Evolutionary conservation across 805 yeast genomes (phyloP), one percentile per base, ranked within the genome.

Genomic region (Kodamaea hsintzibuensis): DNA sequence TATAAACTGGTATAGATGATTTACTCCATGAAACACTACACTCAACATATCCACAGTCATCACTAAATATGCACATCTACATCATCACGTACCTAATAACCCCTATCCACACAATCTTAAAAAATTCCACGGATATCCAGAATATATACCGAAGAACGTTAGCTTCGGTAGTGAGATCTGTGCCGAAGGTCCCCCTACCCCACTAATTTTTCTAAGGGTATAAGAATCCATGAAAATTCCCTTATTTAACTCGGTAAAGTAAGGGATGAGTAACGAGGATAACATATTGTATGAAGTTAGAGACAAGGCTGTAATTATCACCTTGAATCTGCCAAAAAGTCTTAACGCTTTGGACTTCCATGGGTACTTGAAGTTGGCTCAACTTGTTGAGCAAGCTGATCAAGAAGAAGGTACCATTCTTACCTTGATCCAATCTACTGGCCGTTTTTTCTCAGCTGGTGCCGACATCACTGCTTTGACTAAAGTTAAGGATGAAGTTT

Each of bases 401-500:
- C 65, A 71, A 4, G 85, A 88, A 54, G 82, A 82, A 19, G 73
- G 76, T 17, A 85, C 93, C 0, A 63, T 79, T 6, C 78, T 83
- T 19, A 91, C 97, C 1, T 72, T 88, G 50, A 69, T 91, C 49
- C 85, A 83, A 63, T 78, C 91, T 35, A 76, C 87, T 0, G 96
- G 96, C 0, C 76, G 86, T 54, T 88, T 80, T 66, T 91, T 90
- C 68, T 84, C 91, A 22, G 88, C 96, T 6, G 97, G 97, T 22
- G 97, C 96, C 18, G 85, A 90, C 65, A 81, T 88, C 50, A 77
- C 73, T 49, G 77, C 75, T 0, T 54, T 73, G 52, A 49, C 63
- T 17, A 60, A 72, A 6, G 68, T 72, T 13, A 56, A 64, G 14
- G 65, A 67, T 35, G 64, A 71, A 53, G 65, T 76, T 66, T 57